A percentile compares a stretch with the other conserved stretches of the same genome.
Conservation (phyloP, 192 early-diverging fungal species). For the Gamsiella multidivaricata region DNA sequence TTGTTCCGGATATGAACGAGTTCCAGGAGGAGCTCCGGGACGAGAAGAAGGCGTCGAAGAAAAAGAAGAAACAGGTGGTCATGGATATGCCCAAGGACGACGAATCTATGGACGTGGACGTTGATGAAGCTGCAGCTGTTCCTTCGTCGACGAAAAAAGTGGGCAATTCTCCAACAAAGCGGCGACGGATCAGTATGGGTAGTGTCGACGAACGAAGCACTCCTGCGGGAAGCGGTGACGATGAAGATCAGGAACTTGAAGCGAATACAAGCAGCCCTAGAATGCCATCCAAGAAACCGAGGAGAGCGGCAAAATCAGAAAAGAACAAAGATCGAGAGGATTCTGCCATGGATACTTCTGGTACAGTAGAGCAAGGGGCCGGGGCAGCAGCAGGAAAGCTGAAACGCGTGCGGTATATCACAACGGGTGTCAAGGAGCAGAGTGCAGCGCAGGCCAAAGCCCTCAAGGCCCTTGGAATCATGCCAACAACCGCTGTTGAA, state of each 20-base stretch:
- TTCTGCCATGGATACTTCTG: not conserved
- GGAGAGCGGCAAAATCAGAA: conserved; percentile 1
- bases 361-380: not conserved
- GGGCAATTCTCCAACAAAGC: conserved; percentile 35
- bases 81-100: not conserved
- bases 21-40: conserved; percentile 55
- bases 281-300: conserved; percentile 15
- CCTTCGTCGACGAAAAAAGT: not conserved
- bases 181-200: conserved; percentile 30
- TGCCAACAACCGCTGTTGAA: conserved; percentile 58
- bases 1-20: conserved; percentile 49
- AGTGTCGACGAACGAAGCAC: conserved; percentile 33
- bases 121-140: not conserved
- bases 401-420: conserved; percentile 30
- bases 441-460: conserved; percentile 47
- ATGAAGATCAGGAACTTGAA: conserved; percentile 4
- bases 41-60: conserved; percentile 53
- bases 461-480: conserved; percentile 63
- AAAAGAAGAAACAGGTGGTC: conserved; percentile 11
- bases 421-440: conserved; percentile 62
- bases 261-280: not conserved
- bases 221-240: conserved; percentile 41
- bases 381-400: conserved; percentile 8
- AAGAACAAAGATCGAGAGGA: conserved; percentile 24
- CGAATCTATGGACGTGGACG: conserved; percentile 18